Conservation (phyloP, 2,329 filamentous ascomycete species). For the Aspergillus oerlinghausenensis region DNA sequence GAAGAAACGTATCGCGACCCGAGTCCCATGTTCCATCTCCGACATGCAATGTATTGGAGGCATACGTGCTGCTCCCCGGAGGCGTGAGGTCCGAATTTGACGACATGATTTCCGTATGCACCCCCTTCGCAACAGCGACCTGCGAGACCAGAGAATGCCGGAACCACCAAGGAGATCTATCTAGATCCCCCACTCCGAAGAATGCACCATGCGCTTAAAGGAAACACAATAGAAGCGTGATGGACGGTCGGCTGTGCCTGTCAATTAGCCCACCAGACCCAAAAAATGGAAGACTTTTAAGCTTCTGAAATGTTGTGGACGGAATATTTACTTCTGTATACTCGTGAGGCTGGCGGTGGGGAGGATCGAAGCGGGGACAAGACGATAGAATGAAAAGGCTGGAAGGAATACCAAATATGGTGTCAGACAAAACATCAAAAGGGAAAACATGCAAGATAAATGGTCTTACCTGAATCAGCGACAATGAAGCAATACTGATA, state of each 20-base stretch:
- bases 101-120: constrained; percentile 21
- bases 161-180: constrained; percentile 40
- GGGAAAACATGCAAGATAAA: not conserved
- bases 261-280: not conserved
- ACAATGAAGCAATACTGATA: not conserved
- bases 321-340: constrained; percentile 5
- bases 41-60: constrained; percentile 58
- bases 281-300: not conserved
- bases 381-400: not conserved
- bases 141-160: constrained; percentile 35
- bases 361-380: constrained; percentile 4
- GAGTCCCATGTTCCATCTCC: constrained; percentile 65
- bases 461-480: not conserved
- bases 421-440: not conserved
- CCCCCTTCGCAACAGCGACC: constrained; percentile 9
- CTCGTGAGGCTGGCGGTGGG: constrained; percentile 9
- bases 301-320: not conserved
- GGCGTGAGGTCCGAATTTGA: constrained; percentile 45
- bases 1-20: constrained; percentile 57
- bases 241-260: not conserved
- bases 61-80: constrained; percentile 58
- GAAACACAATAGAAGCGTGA: constrained; percentile 7
- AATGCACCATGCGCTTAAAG: constrained; percentile 40
- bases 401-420: not conserved
- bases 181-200: constrained; percentile 39